A percentile compares a stretch with the other conserved stretches of the same genome.
Conservation (phyloP, 2,329 filamentous ascomycete genomes). For the Monosporascus sp. region DNA sequence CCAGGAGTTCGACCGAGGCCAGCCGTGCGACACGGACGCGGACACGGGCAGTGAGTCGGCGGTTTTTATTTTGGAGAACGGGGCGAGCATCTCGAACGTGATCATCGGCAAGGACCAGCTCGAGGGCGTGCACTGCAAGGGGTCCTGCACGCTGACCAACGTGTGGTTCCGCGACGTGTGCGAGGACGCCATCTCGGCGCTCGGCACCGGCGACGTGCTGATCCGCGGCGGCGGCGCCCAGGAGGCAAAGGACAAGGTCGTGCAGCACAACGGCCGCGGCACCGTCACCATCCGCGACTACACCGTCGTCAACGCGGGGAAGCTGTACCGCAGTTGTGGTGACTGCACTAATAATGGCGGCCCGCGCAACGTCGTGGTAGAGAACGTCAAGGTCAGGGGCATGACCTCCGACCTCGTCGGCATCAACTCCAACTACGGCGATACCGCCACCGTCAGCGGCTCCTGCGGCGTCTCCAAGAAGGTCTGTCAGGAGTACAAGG, state of each 20-base stretch:
- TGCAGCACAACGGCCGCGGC: slow-evolving; percentile 22
- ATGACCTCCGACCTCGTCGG: slow-evolving; percentile 12
- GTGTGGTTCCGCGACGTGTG: slow-evolving; percentile 32
- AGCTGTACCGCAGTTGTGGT: slow-evolving; percentile 43
- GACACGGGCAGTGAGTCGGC: too few relatives aligned
- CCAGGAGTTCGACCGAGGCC: too few relatives aligned
- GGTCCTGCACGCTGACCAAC: slow-evolving; percentile 22
- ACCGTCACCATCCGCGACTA: too few relatives aligned
- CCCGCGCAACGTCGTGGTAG: slow-evolving; percentile 24
- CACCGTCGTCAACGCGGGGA: slow-evolving; percentile 31
- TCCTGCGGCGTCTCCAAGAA: too few relatives aligned
- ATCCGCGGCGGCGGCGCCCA: slow-evolving; percentile 31
- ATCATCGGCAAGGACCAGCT: too few relatives aligned
- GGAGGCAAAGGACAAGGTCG: slow-evolving; percentile 18
- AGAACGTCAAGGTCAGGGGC: slow-evolving; percentile 26
- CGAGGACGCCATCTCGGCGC: slow-evolving; percentile 28
- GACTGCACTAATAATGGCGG: slow-evolving; percentile 31
- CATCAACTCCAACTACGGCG: slow-evolving; percentile 35
- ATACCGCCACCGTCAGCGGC: slow-evolving; percentile 21
- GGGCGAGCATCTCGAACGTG: too few relatives aligned
- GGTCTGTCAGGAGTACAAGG: too few relatives aligned
- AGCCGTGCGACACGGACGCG: too few relatives aligned
- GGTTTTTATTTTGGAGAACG: too few relatives aligned
- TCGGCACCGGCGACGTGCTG: slow-evolving; percentile 15
- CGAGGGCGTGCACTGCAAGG: slow-evolving; percentile 24